Evolutionary conservation across 345 rosid genomes (phyloP).

Genomic region (Populus pruinosa): DNA sequence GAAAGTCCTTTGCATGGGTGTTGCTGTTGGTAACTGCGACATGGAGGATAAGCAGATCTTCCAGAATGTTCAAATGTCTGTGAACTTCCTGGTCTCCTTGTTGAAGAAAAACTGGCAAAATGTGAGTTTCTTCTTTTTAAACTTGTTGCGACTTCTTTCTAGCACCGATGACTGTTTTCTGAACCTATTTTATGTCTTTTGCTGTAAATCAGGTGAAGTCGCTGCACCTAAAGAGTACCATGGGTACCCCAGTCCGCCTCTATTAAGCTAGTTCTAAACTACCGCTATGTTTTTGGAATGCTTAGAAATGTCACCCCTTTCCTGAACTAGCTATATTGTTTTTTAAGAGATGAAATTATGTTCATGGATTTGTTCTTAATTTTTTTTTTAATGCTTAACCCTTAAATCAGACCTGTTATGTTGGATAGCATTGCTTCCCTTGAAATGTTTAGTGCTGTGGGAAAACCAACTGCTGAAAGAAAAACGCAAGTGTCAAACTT

Average conservation of each 20-base stretch:
- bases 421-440: too few relatives aligned
- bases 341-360: neutral
- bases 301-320: too few relatives aligned
- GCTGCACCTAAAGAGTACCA: conserved; percentile 33
- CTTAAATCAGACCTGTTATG: too few relatives aligned
- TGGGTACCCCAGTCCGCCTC: conserved; percentile 24
- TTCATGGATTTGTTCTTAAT: neutral
- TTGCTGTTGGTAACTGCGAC: conserved; percentile 34
- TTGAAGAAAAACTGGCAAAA: conserved; percentile 43
- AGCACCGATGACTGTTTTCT: neutral
- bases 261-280: conserved; percentile 4
- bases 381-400: neutral
- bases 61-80: conserved; percentile 38
- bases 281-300: neutral
- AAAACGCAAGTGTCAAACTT: too few relatives aligned
- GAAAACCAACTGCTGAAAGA: too few relatives aligned
- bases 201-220: conserved; percentile 27
- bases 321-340: neutral
- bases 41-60: conserved; percentile 44
- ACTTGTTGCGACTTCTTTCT: neutral
- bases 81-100: conserved; percentile 33
- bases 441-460: too few relatives aligned
- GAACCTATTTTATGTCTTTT: neutral
- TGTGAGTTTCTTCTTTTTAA: conserved; percentile 15
- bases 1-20: conserved; percentile 42